Conservation (phyloP, 2,329 filamentous ascomycete species). For the Pseudogymnoascus sp. region DNA sequence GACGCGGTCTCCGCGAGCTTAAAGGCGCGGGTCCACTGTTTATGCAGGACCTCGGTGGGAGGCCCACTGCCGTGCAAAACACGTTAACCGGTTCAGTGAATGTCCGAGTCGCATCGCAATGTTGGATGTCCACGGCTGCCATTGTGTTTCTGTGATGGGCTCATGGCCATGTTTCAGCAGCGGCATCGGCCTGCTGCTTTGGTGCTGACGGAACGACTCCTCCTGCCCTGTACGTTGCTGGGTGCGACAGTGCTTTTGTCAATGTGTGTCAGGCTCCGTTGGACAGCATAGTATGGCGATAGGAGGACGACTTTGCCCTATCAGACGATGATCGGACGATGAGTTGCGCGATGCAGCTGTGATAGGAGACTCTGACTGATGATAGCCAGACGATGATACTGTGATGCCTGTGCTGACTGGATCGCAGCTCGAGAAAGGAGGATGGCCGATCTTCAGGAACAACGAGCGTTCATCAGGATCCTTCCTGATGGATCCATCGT, state of each 20-base stretch:
- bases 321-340: background rate
- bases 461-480: background rate
- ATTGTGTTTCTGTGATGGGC: background rate
- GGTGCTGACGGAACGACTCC: background rate
- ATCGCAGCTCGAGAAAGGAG: background rate
- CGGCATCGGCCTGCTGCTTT: background rate
- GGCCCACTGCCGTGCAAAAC: background rate
- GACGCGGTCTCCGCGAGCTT: background rate
- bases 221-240: background rate
- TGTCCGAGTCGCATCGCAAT: constrained; percentile 5
- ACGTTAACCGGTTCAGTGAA: background rate
- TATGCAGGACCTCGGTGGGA: background rate
- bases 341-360: background rate
- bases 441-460: constrained; percentile 4
- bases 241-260: background rate
- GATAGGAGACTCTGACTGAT: background rate
- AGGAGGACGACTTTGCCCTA: background rate
- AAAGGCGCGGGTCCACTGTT: background rate
- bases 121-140: background rate
- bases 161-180: background rate
- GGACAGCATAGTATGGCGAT: background rate
- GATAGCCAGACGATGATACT: background rate
- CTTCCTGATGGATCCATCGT: background rate
- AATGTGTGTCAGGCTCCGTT: background rate
- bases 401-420: background rate